Evolutionary conservation across 495 filamentous ascomycete genomes (phyloP), one percentile per base, ranked within the genome.

Genomic region (Talaromyces wortmannii): DNA sequence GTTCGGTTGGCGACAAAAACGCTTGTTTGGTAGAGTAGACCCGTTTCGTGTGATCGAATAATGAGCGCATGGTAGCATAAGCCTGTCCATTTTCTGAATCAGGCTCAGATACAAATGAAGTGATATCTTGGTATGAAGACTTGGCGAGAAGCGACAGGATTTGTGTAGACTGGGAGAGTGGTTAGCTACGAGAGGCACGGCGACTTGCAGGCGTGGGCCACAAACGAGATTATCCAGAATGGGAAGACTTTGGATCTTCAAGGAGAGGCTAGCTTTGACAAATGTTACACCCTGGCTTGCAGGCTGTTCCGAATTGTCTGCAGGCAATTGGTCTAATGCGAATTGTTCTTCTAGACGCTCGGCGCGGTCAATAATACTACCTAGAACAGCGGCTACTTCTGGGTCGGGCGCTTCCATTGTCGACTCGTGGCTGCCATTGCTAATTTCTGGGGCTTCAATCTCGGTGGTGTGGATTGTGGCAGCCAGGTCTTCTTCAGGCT

Each of bases 31-130:
- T 77, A 3, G 84, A 89, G 63, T 95, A 95, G 3, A 90, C 78
- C 55, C 83, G 82, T 61, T 92, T 90, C 4, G 89, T 89, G 48
- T 89, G 80, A 54, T 91, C 84, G 59, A 96, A 95, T 1, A 92
- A 78, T 3, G 83, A 81, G 63, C 88, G 88, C 62, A 96, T 80
- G 6, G 85, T 84, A 5, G 79, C 77, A 68, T 95, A 97, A n/a
- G 88, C 84, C 63, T 87, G 87, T 7, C 87, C 82, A 55, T 88
- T 82, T 48, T 91, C 88, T 10, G 87, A 89, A 4, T 90, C 83
- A 7, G 79, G 75, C 32, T 88, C 79, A 0, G 84, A 83, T n/a
- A 90, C 78, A 49, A 91, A 84, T 15, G 79, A 81, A 13, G 90
- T 79, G 30, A 91, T 89, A 55, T 95, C 89, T 53, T 79, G 72